Conservation (phyloP, 768 basidiomycete genomes). For the Trametes punicea region DNA sequence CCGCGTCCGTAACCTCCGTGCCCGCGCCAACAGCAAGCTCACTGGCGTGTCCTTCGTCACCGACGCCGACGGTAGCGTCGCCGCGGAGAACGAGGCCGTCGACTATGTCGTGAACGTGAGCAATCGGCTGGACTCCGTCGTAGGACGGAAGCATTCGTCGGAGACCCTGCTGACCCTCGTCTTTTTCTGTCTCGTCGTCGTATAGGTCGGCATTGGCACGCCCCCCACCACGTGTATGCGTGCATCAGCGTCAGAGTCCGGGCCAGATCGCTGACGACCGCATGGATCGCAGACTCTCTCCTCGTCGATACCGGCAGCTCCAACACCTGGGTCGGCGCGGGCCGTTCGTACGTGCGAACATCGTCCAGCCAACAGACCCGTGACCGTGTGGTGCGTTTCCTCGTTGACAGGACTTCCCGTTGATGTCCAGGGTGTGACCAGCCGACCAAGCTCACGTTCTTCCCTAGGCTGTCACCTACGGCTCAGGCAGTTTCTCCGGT, state of each 20-base stretch:
- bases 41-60: slow-evolving; percentile 21
- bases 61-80: slow-evolving; percentile 27
- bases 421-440: background rate
- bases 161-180: too few relatives aligned
- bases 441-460: background rate
- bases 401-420: background rate
- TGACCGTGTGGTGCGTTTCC: slow-evolving; percentile 17
- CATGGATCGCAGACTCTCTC: slow-evolving; percentile 6
- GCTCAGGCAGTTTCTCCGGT: slow-evolving; percentile 19
- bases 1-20: slow-evolving; percentile 44
- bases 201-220: slow-evolving; percentile 27
- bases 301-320: slow-evolving; percentile 27
- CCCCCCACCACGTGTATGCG: slow-evolving; percentile 25
- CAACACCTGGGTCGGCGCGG: slow-evolving; percentile 29
- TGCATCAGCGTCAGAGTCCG: background rate
- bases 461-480: slow-evolving; percentile 22
- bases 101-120: slow-evolving; percentile 36
- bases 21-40: slow-evolving; percentile 36
- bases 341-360: slow-evolving; percentile 17
- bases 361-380: slow-evolving; percentile 19
- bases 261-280: background rate
- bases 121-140: background rate
- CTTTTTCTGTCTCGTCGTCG: too few relatives aligned
- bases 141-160: background rate
- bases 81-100: slow-evolving; percentile 41